Percentiles rank a stretch among this genome's conserved stretches.
These are phyloP conservation scores for Ogataea allantospora DNA, from an alignment of 805 yeast species.

Conservation along the genomic window DNA sequence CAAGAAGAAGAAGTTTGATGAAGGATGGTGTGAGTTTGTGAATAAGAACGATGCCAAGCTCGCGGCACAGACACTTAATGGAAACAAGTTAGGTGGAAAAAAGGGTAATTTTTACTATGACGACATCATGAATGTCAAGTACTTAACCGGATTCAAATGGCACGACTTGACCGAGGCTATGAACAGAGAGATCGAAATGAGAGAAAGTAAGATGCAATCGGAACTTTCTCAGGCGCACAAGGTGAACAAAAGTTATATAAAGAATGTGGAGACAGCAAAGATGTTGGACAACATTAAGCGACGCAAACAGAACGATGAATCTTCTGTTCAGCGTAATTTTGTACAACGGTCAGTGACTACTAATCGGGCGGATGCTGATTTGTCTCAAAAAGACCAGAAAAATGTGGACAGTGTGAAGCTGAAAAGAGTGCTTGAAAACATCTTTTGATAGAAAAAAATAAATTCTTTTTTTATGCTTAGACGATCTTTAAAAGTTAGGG, in stretches of 20 bases:
- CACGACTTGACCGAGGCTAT: constrained; percentile 89
- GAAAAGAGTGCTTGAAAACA: constrained; percentile 49
- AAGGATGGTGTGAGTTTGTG: constrained; percentile 95
- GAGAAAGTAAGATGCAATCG: constrained; percentile 83
- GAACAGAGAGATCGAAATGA: constrained; percentile 82
- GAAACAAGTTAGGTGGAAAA: constrained; percentile 87
- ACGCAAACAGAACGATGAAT: constrained; percentile 38
- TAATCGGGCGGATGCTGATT: constrained; percentile 61
- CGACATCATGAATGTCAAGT: constrained; percentile 88
- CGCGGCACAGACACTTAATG: constrained; percentile 83
- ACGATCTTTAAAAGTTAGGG: neutral
- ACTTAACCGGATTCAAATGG: constrained; percentile 93
- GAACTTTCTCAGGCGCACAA: constrained; percentile 88
- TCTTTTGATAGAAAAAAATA: constrained; percentile 22
- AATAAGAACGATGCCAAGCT: constrained; percentile 84
- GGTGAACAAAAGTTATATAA: constrained; percentile 78
- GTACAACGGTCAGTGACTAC: constrained; percentile 69
- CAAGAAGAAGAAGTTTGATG: constrained; percentile 80
- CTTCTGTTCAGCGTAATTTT: constrained; percentile 54
- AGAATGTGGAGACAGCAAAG: constrained; percentile 83
- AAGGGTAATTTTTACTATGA: constrained; percentile 90
- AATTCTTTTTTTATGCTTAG: neutral
- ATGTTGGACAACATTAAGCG: constrained; percentile 66
- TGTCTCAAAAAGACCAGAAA: constrained; percentile 40
- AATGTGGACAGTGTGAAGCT: constrained; percentile 37